phyloP scores from a whole-genome alignment of 2,329 filamentous ascomycete genomes.

The Calonectria pseudoreteaudii region DNA sequence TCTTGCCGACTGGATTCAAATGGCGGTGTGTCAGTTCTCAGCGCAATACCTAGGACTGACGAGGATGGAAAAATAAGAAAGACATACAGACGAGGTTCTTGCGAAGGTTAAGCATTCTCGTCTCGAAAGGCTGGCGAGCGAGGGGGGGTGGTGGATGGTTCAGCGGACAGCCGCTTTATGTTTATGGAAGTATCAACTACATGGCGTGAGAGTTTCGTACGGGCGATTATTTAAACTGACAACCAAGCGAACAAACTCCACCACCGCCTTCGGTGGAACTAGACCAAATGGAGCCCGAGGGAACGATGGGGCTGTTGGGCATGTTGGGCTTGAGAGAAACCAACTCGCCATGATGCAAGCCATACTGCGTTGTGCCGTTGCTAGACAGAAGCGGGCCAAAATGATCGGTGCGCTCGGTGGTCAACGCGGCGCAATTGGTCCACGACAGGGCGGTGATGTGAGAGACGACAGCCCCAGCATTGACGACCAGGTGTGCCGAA shows the following conservation, averaged over 20 bases:
- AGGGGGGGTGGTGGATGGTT: not conserved
- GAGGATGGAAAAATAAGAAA: not conserved
- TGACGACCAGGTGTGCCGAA: not conserved
- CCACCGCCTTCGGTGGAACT: not conserved
- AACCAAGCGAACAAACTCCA: not conserved
- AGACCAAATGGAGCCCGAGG: not conserved
- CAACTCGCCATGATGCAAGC: not conserved
- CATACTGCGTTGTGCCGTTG: slow-evolving; percentile 4
- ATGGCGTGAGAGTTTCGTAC: not conserved
- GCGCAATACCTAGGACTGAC: not conserved
- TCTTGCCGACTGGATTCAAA: slow-evolving; percentile 14
- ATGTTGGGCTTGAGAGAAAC: not conserved
- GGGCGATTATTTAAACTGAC: slow-evolving; percentile 6
- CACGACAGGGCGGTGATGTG: not conserved
- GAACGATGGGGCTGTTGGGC: not conserved
- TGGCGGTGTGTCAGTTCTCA: not conserved
- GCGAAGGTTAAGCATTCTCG: slow-evolving; percentile 18
- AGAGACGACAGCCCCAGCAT: not conserved
- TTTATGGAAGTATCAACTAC: not conserved
- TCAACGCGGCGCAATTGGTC: not conserved
- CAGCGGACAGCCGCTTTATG: slow-evolving; percentile 1
- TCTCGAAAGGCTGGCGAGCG: not conserved
- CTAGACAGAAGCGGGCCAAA: not conserved
- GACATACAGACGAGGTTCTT: slow-evolving; percentile 18
- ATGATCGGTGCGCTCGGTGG: slow-evolving; percentile 1